phyloP scores from a whole-genome alignment of 2,329 filamentous ascomycete genomes.

The Pseudopithomyces chartarum region DNA sequence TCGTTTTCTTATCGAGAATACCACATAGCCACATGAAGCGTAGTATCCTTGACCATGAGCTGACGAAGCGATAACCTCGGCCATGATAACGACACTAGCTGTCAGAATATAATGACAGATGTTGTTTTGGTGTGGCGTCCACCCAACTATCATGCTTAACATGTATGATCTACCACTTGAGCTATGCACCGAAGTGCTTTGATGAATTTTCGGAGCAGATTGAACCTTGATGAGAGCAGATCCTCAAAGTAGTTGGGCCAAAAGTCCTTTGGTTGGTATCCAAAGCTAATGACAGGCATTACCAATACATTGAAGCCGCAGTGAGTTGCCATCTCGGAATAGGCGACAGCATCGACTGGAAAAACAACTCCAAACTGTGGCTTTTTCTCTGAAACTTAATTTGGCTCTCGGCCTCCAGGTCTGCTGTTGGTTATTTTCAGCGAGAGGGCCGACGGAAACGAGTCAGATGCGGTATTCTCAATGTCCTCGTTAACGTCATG shows the following conservation, averaged over 20 bases:
- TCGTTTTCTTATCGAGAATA: background rate
- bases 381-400: background rate
- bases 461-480: conserved; percentile 9
- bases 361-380: too few species aligned
- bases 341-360: too few species aligned
- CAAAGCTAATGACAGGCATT: too few species aligned
- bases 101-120: background rate
- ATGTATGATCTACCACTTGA: background rate
- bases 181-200: too few species aligned
- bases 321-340: background rate
- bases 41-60: conserved; percentile 4
- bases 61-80: background rate
- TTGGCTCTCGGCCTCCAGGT: background rate
- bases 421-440: background rate
- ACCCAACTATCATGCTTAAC: background rate
- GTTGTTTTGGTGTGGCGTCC: background rate
- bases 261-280: too few species aligned
- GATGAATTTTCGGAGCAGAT: too few species aligned
- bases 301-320: too few species aligned
- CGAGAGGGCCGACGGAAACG: background rate
- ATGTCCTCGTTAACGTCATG: too few species aligned
- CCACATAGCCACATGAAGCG: background rate
- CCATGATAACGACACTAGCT: background rate
- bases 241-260: too few species aligned
- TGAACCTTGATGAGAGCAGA: too few species aligned